Evolutionary conservation across 768 basidiomycete species (phyloP), one percentile per base, ranked within the genome.

Genomic region (Lactarius pseudohatsudake): DNA sequence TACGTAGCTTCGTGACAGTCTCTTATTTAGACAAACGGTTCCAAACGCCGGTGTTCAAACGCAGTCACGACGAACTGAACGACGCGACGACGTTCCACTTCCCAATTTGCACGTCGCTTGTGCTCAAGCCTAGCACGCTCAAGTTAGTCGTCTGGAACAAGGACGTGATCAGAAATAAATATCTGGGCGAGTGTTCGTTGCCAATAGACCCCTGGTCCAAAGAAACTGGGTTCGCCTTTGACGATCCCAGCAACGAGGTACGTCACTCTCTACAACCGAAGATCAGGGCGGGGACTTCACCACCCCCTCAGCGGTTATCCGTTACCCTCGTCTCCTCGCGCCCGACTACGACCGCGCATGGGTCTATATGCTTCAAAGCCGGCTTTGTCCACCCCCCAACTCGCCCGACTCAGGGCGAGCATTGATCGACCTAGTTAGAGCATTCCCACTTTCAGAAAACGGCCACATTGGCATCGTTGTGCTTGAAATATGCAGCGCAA

Each of bases 381-480:
- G 45, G 45, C 45, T 22, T 47, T 11, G 45, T 47, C 4, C 45
- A 47, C n/a, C 45, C 26, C 26, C n/a, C 20, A 47, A n/a, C 45
- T 22, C n/a, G 10, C 45, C n/a, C n/a, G 10, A 4, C n/a, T 5
- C 5, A 9, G 3, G 10, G 45, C 4, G 4, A 9, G 22, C n/a
- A 2, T 20, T 47, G 45, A 3, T 7, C 45, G 9, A 47, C n/a
- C n/a, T 4, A 2, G 10, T 40, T 40, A 13, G 38, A 3, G 38
- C 38, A 16, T 15, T 40, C 15, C 38, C 38, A 40, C 38, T 15
- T 40, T 15, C 38, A 15, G 15, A 16, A 15, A 40, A 5, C 0
- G 96, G 97, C 73, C 89, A 97, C 47, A 77, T 96, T 2, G 96
- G 96, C 0, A 94, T 98, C 65, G 96, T 98, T 38, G 91, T 97